Conservation (phyloP, 495 filamentous ascomycete genomes). For the Platismatia glauca region DNA sequence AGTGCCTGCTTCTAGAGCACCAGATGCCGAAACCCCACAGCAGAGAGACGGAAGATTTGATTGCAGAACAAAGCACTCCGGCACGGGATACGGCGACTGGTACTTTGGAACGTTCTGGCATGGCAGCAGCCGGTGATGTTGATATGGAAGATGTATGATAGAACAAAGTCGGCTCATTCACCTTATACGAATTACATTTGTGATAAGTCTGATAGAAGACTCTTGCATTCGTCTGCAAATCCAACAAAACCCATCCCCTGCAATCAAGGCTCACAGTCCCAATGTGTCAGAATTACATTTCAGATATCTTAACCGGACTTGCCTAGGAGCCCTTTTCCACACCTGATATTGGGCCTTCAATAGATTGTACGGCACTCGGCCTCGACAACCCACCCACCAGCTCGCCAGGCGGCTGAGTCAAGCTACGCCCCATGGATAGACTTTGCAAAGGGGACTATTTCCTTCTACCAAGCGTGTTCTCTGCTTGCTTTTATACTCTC, state of each 20-base stretch:
- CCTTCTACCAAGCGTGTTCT: no score
- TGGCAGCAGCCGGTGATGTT: neutral
- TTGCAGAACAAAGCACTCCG: neutral
- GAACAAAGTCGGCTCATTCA: neutral
- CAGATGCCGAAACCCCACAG: neutral
- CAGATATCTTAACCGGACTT: neutral
- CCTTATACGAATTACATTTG: neutral
- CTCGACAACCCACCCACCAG: no score
- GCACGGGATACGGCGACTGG: neutral
- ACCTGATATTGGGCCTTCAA: no score
- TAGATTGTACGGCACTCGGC: no score
- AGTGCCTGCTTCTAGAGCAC: neutral
- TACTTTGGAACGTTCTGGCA: neutral
- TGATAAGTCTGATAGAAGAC: no score
- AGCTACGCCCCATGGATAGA: no score
- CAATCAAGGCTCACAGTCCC: neutral
- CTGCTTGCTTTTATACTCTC: neutral
- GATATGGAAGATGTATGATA: conserved; percentile 10
- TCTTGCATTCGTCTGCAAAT: no score
- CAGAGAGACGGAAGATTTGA: neutral
- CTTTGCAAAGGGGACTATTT: no score
- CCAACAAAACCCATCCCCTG: no score
- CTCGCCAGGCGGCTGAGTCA: neutral
- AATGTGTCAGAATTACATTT: neutral
- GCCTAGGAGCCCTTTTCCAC: neutral